Evolutionary conservation across 257 asterid genomes (phyloP), one percentile per base, ranked within the genome.

Genomic region (Rhazya stricta): DNA sequence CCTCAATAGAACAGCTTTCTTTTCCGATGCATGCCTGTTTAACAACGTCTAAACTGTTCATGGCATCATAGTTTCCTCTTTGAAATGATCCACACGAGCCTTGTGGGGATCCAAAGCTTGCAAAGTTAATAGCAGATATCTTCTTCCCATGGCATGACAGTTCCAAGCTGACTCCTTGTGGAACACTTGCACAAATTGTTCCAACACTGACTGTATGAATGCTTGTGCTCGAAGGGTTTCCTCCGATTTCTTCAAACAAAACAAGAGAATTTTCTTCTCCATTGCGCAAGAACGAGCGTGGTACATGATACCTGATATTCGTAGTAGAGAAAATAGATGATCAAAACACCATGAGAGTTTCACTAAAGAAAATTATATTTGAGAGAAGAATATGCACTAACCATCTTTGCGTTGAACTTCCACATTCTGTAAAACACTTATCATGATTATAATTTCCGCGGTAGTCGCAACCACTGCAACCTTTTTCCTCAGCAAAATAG

Each of bases 241-340:
- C 88, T 1, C 88, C 90, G 10, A 81, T 25, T 68, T 86, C 88
- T 48, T 86, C 90, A 62, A 86, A 84, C 65, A 86, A 62, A 62
- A 84, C 85, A 43, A 86, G 58, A 1, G 61, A 27, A 45, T 86
- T 86, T 3, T 51, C 63, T 27, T 70, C 45, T 0, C 39, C 45
- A 0, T 34, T 21, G 32, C 29, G 30, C 36, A 86, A 74, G 82
- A 78, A 84, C 5, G 83, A 78, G 0, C 90, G 79, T 3, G 90
- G 90, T 0, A 86, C 84, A 29, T 86, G 90, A 68, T 86, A 83
- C 84, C 81, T 81, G 10, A 74, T 29, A 32, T 13, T 29, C 12
- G 25, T 0, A 36, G 18, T 0, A 71, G 9, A 32, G 6, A 13
- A 19, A 29, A 13, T 21, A 37, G 10, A 37, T 11, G 16, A 67